Conservation (phyloP, 169 alveolate genomes). For the Babesia sp. region DNA sequence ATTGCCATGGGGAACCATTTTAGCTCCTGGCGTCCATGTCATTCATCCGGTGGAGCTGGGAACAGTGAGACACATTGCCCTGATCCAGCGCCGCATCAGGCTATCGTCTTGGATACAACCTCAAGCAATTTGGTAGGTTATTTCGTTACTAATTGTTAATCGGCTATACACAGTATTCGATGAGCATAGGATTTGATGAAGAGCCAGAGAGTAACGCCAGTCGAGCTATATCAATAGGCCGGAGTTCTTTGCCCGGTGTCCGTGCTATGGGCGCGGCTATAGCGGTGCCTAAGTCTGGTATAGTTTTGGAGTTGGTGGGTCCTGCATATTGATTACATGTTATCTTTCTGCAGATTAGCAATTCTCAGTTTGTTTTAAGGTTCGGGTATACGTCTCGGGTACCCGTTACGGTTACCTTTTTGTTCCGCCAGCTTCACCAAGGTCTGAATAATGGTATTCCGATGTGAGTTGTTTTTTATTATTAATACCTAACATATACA, state of each 20-base stretch:
- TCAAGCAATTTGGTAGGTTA: background rate
- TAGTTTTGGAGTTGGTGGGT: constrained; percentile 11
- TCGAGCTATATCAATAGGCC: background rate
- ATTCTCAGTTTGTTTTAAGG: background rate
- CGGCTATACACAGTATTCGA: background rate
- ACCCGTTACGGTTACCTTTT: constrained; percentile 26
- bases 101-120: constrained; percentile 6
- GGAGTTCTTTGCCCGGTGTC: constrained; percentile 3
- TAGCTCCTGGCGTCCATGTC: background rate
- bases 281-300: constrained; percentile 18
- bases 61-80: background rate
- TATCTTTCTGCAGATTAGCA: background rate
- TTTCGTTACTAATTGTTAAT: background rate
- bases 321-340: no score
- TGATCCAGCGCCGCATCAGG: constrained; percentile 21
- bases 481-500: background rate
- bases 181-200: background rate
- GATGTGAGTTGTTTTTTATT: constrained; percentile 1
- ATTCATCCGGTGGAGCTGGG: background rate
- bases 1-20: background rate
- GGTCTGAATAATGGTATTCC: constrained; percentile 55
- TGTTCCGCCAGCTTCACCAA: constrained; percentile 38
- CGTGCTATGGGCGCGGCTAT: constrained; percentile 19
- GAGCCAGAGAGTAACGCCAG: no score
- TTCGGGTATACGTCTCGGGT: constrained; percentile 41